Evolutionary conservation across 805 yeast species (phyloP).

Genomic region (Maudiozyma serrabonitensis): DNA sequence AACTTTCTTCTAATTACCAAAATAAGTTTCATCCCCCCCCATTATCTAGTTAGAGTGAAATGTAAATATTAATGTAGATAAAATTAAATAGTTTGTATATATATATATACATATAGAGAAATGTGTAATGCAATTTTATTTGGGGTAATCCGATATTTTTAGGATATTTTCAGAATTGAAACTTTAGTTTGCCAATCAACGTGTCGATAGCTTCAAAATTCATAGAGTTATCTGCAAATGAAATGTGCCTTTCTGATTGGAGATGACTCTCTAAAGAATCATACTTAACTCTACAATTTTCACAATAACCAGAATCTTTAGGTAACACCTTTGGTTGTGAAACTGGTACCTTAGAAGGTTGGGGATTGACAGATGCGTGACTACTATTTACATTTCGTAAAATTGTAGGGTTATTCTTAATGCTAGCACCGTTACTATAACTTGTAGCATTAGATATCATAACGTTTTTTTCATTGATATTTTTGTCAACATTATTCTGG

Average conservation of each 20-base stretch:
- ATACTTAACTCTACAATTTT: constrained; percentile 80
- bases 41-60: no score
- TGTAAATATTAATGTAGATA: no score
- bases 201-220: constrained; percentile 74
- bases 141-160: not conserved
- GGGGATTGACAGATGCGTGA: not conserved
- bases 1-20: no score
- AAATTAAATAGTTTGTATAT: not conserved
- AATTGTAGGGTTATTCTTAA: not conserved
- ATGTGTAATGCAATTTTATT: not conserved
- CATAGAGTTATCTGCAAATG: constrained; percentile 61
- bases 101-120: not conserved
- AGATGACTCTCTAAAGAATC: constrained; percentile 75
- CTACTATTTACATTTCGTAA: not conserved
- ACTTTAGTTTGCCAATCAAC: constrained; percentile 40
- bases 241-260: constrained; percentile 55
- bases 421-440: not conserved
- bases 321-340: constrained; percentile 6
- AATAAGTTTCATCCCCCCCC: no score
- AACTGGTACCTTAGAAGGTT: not conserved
- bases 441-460: no score
- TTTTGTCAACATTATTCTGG: not conserved
- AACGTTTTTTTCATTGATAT: not conserved
- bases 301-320: constrained; percentile 71
- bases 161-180: constrained; percentile 14